Conservation (phyloP, 1,139 yeast genomes). For the Blastobotrys malaysiensis region DNA sequence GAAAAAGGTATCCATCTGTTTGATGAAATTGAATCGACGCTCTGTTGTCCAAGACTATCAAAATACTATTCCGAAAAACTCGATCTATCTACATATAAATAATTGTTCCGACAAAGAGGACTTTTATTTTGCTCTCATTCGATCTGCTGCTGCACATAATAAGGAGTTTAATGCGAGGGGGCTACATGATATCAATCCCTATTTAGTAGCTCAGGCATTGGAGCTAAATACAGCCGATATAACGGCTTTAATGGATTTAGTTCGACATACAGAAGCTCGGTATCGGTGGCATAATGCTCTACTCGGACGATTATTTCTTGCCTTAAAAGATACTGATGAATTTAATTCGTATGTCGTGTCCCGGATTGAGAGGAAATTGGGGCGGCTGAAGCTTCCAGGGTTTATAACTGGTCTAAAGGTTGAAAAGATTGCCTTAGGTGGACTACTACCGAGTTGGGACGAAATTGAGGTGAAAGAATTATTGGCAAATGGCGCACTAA, state of each 20-base stretch:
- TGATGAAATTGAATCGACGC: conserved; percentile 30
- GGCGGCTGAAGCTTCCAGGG: conserved; percentile 79
- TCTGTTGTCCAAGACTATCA: conserved; percentile 2
- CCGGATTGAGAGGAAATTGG: conserved; percentile 64
- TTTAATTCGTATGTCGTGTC: conserved; percentile 53
- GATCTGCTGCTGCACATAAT: conserved; percentile 52
- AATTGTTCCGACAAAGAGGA: conserved; percentile 81
- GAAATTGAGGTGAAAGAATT: conserved; percentile 65
- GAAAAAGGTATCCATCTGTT: conserved; percentile 70
- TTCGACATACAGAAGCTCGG: background rate
- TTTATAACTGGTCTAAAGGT: conserved; percentile 79
- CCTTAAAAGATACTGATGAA: conserved; percentile 64
- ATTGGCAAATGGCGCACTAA: conserved; percentile 76
- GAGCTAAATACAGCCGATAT: conserved; percentile 68
- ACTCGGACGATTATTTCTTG: conserved; percentile 72
- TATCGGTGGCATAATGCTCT: conserved; percentile 82
- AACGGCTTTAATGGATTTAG: conserved; percentile 30
- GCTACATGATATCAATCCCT: conserved; percentile 35
- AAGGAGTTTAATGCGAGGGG: conserved; percentile 2
- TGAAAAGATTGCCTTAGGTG: conserved; percentile 67
- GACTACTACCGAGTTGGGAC: conserved; percentile 73
- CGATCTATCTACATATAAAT: conserved; percentile 72
- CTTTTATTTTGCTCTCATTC: conserved; percentile 80
- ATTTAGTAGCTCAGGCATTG: conserved; percentile 61
- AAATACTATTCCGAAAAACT: conserved; percentile 43